Evolutionary conservation across 768 basidiomycete genomes (phyloP).

Genomic region (Kwoniella newhampshirensis): DNA sequence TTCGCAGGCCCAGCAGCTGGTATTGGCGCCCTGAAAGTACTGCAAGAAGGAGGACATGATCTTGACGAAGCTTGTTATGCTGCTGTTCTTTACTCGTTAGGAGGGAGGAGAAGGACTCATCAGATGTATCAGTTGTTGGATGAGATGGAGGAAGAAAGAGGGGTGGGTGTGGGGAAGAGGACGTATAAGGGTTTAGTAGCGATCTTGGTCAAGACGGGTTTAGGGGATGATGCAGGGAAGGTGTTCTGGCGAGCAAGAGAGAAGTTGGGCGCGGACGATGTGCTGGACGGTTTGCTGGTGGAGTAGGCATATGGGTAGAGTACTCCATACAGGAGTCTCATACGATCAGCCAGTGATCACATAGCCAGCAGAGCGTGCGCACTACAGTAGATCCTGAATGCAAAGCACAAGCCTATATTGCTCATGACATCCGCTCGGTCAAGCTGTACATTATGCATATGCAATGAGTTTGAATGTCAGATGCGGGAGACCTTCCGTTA

Average conservation of each 20-base stretch:
- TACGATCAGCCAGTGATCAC: too few relatives aligned
- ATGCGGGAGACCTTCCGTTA: too few relatives aligned
- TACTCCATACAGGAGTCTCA: too few relatives aligned
- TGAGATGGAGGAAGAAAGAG: slow-evolving; percentile 17
- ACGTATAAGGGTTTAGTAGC: slow-evolving; percentile 19
- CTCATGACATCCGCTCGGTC: too few relatives aligned
- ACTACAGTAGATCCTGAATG: too few relatives aligned
- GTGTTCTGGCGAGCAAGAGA: slow-evolving; percentile 15
- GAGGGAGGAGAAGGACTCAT: slow-evolving; percentile 7
- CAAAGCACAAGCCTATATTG: too few relatives aligned
- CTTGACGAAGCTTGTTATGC: slow-evolving; percentile 14
- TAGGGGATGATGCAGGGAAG: slow-evolving; percentile 13
- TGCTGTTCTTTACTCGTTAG: slow-evolving; percentile 19
- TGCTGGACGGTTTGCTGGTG: slow-evolving; percentile 11
- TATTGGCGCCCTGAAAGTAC: slow-evolving; percentile 6
- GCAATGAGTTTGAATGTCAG: too few relatives aligned
- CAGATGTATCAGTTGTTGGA: slow-evolving; percentile 20
- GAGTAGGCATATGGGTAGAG: not conserved
- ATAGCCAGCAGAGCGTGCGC: too few relatives aligned
- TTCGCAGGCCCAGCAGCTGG: slow-evolving; percentile 16
- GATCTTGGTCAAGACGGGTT: slow-evolving; percentile 14
- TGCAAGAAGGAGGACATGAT: slow-evolving; percentile 6
- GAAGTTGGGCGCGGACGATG: slow-evolving; percentile 7
- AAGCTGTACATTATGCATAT: too few relatives aligned
- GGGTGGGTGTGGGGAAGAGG: not conserved